These are phyloP conservation scores for Thermoascus crustaceus DNA, from an alignment of 2,329 filamentous ascomycete genomes.

Conservation along the genomic window DNA sequence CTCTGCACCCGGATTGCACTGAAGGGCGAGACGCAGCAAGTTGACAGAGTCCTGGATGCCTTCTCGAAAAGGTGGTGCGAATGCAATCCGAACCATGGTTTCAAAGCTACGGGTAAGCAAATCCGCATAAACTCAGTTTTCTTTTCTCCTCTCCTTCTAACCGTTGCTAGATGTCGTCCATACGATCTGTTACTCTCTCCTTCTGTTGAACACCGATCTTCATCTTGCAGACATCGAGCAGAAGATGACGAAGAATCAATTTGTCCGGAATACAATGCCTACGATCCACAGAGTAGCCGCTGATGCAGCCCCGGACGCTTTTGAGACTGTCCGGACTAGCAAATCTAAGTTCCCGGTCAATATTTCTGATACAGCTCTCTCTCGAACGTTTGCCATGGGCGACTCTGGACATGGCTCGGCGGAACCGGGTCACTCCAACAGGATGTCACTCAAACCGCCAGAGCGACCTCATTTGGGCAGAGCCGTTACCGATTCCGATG, in stretches of 20 bases:
- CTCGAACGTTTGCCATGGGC: constrained; percentile 9
- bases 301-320: constrained; percentile 62
- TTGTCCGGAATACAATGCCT: constrained; percentile 91
- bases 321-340: constrained; percentile 46
- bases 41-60: constrained; percentile 84
- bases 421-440: too few species aligned
- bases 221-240: constrained; percentile 91
- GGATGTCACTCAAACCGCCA: too few species aligned
- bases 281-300: constrained; percentile 71
- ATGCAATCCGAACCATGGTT: constrained; percentile 87
- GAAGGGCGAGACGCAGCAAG: constrained; percentile 89
- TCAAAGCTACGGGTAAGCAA: constrained; percentile 70
- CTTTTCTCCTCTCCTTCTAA: constrained; percentile 21
- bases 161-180: constrained; percentile 70
- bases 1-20: constrained; percentile 76
- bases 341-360: constrained; percentile 31
- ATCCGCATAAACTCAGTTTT: background rate
- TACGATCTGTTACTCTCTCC: constrained; percentile 91
- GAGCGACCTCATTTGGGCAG: constrained; percentile 14
- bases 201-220: constrained; percentile 91
- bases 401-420: constrained; percentile 5
- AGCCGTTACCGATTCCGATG: constrained; percentile 23
- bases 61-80: constrained; percentile 87
- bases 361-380: constrained; percentile 22
- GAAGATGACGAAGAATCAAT: constrained; percentile 92